Evolutionary conservation across 208 protist genomes (phyloP).

Genomic region (Trypanosoma caninum): DNA sequence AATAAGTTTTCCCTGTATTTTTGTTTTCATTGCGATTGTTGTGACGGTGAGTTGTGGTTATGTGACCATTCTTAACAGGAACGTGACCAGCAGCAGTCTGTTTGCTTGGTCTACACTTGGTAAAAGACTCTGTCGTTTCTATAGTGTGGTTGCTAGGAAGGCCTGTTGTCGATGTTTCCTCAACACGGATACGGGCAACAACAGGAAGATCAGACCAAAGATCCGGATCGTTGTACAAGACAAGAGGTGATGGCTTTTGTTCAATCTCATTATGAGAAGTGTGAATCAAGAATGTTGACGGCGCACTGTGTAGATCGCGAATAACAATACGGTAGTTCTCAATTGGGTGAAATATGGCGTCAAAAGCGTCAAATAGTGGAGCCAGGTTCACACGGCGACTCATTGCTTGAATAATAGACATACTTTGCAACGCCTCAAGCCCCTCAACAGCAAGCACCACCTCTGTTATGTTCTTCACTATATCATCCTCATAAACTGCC

Average conservation of each 20-base stretch:
- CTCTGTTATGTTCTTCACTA: constrained; percentile 84
- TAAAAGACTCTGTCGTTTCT: background rate
- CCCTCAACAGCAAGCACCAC: constrained; percentile 74
- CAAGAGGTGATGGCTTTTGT: constrained; percentile 68
- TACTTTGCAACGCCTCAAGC: constrained; percentile 60
- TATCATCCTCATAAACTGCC: constrained; percentile 80
- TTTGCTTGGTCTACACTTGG: background rate
- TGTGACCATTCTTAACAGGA: constrained; percentile 8
- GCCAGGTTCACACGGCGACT: constrained; percentile 65
- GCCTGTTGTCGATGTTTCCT: background rate
- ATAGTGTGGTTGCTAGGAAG: background rate
- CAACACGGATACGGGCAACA: constrained; percentile 47
- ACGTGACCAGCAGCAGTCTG: background rate
- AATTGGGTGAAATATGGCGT: constrained; percentile 68
- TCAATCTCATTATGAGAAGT: constrained; percentile 55
- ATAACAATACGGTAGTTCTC: constrained; percentile 87
- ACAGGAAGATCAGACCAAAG: constrained; percentile 76
- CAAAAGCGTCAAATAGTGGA: constrained; percentile 79
- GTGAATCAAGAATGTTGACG: constrained; percentile 74
- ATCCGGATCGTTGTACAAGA: constrained; percentile 63
- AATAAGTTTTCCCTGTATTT: background rate
- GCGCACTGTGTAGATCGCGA: constrained; percentile 46
- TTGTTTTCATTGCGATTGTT: background rate
- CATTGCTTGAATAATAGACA: constrained; percentile 76
- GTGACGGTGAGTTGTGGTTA: background rate